Conservation (phyloP, 352 stramenopile species). For the Saprolegnia parasitica region DNA sequence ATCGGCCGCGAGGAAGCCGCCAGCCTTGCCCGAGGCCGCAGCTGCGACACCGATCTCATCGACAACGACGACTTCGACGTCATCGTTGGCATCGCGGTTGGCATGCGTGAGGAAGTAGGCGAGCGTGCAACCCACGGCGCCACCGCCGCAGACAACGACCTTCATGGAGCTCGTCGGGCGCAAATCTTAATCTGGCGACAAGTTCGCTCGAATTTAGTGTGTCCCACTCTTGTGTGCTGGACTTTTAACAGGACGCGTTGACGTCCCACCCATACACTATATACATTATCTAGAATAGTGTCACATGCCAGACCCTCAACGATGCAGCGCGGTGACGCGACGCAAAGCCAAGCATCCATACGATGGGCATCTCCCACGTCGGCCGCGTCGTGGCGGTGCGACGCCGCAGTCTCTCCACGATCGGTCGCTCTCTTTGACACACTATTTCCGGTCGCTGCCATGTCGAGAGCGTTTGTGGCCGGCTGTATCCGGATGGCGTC, state of each 20-base stretch:
- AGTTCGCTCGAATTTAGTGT: not conserved
- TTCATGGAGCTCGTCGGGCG: constrained; percentile 10
- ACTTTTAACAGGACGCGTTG: not conserved
- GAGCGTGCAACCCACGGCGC: constrained; percentile 19
- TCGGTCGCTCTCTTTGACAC: not conserved
- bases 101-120: constrained; percentile 23
- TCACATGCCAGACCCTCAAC: no score
- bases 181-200: not conserved
- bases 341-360: no score
- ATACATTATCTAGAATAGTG: no score
- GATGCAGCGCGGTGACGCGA: no score
- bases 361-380: no score
- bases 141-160: constrained; percentile 24
- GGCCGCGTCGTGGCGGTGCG: no score
- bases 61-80: constrained; percentile 41
- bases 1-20: constrained; percentile 74
- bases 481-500: constrained; percentile 11
- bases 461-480: not conserved
- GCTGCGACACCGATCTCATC: constrained; percentile 52
- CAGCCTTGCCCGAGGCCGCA: constrained; percentile 76
- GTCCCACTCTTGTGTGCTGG: not conserved
- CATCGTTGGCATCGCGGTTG: not conserved
- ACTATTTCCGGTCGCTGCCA: constrained; percentile 2
- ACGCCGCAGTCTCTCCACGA: no score
- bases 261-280: no score